These are phyloP conservation scores for Lentinus polychrous DNA, from an alignment of 1,284 basidiomycete genomes.

Conservation along the genomic window DNA sequence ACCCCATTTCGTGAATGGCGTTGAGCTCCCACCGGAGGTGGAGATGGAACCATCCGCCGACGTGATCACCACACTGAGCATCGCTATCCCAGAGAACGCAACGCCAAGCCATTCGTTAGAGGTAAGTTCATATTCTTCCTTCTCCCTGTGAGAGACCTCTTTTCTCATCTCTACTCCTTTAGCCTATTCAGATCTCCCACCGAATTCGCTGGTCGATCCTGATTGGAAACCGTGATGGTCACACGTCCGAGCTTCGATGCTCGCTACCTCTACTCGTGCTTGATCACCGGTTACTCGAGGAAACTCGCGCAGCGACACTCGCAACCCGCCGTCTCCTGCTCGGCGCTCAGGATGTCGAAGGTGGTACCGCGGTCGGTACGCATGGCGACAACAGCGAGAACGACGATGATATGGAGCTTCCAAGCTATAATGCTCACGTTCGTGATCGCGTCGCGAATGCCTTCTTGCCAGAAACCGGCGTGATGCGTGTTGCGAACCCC, in stretches of 20 bases:
- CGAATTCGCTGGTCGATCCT: constrained; percentile 71
- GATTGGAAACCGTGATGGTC: constrained; percentile 81
- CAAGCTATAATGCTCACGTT: constrained; percentile 83
- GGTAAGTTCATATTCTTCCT: constrained; percentile 19
- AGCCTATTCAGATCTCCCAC: constrained; percentile 69
- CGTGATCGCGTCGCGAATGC: constrained; percentile 84
- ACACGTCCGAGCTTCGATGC: constrained; percentile 86
- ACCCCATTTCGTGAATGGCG: constrained; percentile 6
- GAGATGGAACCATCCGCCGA: constrained; percentile 30
- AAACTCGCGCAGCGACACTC: constrained; percentile 65
- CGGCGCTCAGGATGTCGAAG: constrained; percentile 34
- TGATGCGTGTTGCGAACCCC: constrained; percentile 61
- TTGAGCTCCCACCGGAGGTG: constrained; percentile 15
- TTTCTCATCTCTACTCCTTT: not conserved
- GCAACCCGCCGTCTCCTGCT: constrained; percentile 66
- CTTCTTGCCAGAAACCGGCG: constrained; percentile 55
- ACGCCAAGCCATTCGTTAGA: constrained; percentile 62
- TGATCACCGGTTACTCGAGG: constrained; percentile 63
- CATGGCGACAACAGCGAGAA: constrained; percentile 35
- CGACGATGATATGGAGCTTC: constrained; percentile 68
- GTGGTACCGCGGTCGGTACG: constrained; percentile 23
- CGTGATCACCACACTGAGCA: constrained; percentile 38
- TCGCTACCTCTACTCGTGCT: constrained; percentile 84
- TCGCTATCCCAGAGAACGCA: constrained; percentile 43
- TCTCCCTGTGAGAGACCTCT: constrained; percentile 3